Evolutionary conservation across 345 rosid species (phyloP), one percentile per base, ranked within the genome.

Genomic region (Eucalyptus viminalis): DNA sequence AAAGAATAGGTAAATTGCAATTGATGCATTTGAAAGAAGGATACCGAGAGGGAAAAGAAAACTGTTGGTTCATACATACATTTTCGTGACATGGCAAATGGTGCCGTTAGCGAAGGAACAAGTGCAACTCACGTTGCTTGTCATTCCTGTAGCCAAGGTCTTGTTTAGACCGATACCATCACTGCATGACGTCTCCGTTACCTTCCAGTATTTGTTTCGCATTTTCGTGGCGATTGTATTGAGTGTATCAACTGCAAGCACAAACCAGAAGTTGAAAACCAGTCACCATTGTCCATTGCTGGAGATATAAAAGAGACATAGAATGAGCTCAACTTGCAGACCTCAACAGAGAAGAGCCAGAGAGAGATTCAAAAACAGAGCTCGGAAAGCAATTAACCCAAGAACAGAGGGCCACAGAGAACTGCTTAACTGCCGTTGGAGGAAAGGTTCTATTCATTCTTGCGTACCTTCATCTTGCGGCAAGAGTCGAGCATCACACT

Each of bases 381-480:
- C 25, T 53, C 58, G 58, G 58, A 21, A 53, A 53, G 58, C 25
- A 53, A 53, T 53, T 53, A 53, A 53, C 11, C 58, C 58, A 53
- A 53, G 0, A 53, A 53, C 58, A 53, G 58, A 53, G 58, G 10
- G 58, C 58, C 58, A 53, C 58, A 53, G 5, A 53, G 58, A 53
- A 88, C 53, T 80, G 27, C 69, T 14, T 56, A 27, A 80, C 89
- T 4, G 89, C 54, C 85, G 54, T 9, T 11, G 40, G 21, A 40
- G 60, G 37, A 51, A 9, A 50, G 67, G 40, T 65, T 27, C 17
- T 40, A 19, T 43, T 72, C 5, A 6, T 72, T 37, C 45, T 72
- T 29, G 81, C 83, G 25, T 76, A 95, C 98, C 98, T 95, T 96
- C 98, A 29, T 92, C 94, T 5, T 49, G 90, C 4, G 97, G 95